Percentiles rank a stretch among this genome's conserved stretches.
Conservation (phyloP, 2,329 filamentous ascomycete genomes). For the Nigrospora sphaerica region DNA sequence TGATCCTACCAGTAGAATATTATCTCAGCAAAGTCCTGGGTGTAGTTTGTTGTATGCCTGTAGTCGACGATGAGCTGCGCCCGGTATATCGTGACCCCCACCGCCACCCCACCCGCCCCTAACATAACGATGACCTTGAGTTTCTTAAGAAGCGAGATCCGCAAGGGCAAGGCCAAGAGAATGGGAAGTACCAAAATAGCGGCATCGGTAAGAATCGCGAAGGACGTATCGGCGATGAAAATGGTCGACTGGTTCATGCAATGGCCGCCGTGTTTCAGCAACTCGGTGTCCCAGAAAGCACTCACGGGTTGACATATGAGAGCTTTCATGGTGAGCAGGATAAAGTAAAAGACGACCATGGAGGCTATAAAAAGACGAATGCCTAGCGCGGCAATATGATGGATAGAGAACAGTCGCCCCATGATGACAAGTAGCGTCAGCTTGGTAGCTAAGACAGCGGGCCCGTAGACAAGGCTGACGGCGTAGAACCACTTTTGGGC, state of each 20-base stretch:
- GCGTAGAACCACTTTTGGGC: background rate
- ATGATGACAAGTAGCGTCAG: background rate
- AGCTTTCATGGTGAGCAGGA: background rate
- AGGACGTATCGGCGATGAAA: background rate
- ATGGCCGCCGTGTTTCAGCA: background rate
- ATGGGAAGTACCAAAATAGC: background rate
- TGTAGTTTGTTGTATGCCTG: background rate
- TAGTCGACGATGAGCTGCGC: background rate
- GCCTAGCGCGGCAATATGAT: background rate
- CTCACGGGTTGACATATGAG: background rate
- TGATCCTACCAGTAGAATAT: background rate
- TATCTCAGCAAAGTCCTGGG: background rate
- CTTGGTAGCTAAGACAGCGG: background rate
- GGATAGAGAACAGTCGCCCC: background rate
- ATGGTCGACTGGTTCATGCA: background rate
- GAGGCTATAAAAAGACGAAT: background rate
- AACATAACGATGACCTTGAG: background rate
- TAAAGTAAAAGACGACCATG: background rate
- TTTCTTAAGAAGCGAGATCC: background rate
- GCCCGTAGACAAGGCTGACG: background rate
- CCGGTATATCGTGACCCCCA: background rate
- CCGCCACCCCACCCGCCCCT: background rate
- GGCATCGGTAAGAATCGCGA: background rate
- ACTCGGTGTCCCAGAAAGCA: background rate
- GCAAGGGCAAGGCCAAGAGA: background rate